Percentiles rank a stretch among this genome's conserved stretches.
phyloP scores from a whole-genome alignment of 1,284 basidiomycete genomes.

The Ustilago cynodontis region DNA sequence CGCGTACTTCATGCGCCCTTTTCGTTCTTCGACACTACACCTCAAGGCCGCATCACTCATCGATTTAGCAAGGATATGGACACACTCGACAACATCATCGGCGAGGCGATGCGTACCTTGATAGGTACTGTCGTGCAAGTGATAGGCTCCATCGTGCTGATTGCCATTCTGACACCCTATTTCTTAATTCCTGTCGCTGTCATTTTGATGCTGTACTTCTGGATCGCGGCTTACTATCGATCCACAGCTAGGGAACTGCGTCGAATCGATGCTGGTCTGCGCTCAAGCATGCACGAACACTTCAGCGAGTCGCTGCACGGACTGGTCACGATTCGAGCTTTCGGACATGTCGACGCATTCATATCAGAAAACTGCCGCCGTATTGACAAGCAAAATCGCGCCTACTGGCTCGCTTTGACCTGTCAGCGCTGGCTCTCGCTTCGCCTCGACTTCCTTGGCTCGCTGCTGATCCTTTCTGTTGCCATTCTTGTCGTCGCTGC shows the following conservation, averaged over 20 bases:
- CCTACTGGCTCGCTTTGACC: conserved; percentile 52
- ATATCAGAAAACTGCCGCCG: conserved; percentile 30
- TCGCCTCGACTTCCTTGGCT: conserved; percentile 85
- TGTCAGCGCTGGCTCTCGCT: conserved; percentile 72
- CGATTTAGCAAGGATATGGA: conserved; percentile 67
- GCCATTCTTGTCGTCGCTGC: conserved; percentile 82
- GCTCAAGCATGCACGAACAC: conserved; percentile 52
- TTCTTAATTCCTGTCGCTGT: conserved; percentile 79
- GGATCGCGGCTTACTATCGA: conserved; percentile 46
- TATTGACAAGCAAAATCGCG: conserved; percentile 47
- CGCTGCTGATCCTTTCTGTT: conserved; percentile 76
- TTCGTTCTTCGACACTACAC: conserved; percentile 58
- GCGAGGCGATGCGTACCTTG: conserved; percentile 83
- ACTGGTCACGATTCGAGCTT: conserved; percentile 41
- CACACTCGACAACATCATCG: conserved; percentile 64
- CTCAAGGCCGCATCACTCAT: conserved; percentile 53
- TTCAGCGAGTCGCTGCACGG: conserved; percentile 50
- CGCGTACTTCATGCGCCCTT: conserved; percentile 48
- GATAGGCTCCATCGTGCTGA: conserved; percentile 81
- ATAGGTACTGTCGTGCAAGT: conserved; percentile 77
- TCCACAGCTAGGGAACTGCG: conserved; percentile 41
- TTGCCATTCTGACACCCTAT: conserved; percentile 83
- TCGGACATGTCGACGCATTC: conserved; percentile 34
- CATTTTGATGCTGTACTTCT: conserved; percentile 73
- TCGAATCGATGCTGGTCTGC: conserved; percentile 36